Conservation (phyloP, 2,329 filamentous ascomycete genomes). For the Myriangium duriaei region DNA sequence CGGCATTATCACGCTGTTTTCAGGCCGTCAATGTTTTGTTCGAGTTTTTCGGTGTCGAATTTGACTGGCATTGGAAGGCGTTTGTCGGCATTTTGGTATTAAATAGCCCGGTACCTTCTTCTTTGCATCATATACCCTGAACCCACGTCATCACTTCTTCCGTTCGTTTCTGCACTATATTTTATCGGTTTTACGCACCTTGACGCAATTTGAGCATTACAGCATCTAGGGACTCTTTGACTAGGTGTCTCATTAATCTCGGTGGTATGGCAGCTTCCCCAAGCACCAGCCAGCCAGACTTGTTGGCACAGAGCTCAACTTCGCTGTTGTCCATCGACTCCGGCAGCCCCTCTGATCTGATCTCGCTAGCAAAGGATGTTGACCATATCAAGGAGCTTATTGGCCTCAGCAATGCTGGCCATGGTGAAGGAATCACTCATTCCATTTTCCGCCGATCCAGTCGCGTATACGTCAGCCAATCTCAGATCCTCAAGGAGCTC, state of each 20-base stretch:
- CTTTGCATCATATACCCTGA: no score
- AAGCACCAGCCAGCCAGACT: neutral
- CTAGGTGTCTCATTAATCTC: no score
- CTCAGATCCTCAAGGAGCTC: constrained; percentile 13
- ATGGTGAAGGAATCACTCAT: constrained; percentile 11
- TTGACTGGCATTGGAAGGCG: no score
- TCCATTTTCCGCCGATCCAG: constrained; percentile 13
- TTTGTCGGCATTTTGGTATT: no score
- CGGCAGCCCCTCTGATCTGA: constrained; percentile 1
- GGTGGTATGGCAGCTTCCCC: constrained; percentile 4
- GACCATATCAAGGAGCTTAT: constrained; percentile 15
- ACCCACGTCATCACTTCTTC: no score
- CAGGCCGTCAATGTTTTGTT: no score
- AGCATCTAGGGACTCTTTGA: no score
- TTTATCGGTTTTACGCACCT: no score
- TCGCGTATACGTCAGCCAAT: constrained; percentile 11
- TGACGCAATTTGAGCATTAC: no score
- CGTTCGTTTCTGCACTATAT: no score
- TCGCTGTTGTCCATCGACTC: constrained; percentile 8
- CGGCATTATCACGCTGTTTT: neutral
- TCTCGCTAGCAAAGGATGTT: constrained; percentile 11
- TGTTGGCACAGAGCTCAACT: constrained; percentile 1
- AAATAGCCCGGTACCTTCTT: no score
- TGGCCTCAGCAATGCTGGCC: constrained; percentile 9
- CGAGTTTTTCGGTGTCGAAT: no score